phyloP scores from a whole-genome alignment of 768 basidiomycete genomes.

The Trametes cingulata region DNA sequence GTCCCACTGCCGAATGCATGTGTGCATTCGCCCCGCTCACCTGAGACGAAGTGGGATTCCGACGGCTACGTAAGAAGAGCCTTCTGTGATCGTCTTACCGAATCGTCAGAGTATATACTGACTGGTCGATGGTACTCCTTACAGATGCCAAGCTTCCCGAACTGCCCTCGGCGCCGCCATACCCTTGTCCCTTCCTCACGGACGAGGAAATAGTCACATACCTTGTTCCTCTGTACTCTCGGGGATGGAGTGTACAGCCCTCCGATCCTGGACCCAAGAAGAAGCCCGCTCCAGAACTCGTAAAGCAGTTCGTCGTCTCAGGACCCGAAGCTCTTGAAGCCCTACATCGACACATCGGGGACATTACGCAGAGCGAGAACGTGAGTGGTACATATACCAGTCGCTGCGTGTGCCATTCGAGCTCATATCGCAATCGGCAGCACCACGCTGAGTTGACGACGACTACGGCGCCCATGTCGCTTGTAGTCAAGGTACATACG shows the following conservation, averaged over 20 bases:
- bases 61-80: no score
- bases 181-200: slow-evolving; percentile 25
- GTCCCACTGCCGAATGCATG: no score
- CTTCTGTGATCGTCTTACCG: no score
- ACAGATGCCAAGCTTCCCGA: background rate
- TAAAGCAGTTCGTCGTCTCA: slow-evolving; percentile 10
- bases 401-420: background rate
- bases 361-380: slow-evolving; percentile 8
- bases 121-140: no score
- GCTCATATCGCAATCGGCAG: background rate
- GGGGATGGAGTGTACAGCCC: slow-evolving; percentile 9
- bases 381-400: background rate
- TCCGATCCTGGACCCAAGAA: background rate
- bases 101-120: no score
- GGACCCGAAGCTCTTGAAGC: background rate
- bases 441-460: slow-evolving; percentile 13
- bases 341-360: slow-evolving; percentile 1
- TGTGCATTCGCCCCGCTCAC: no score
- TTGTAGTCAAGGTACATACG: slow-evolving; percentile 11
- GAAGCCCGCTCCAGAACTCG: slow-evolving; percentile 11
- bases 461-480: slow-evolving; percentile 1
- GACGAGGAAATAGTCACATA: slow-evolving; percentile 14
- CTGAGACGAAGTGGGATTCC: no score
- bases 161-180: slow-evolving; percentile 16
- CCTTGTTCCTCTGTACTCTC: slow-evolving; percentile 18